Evolutionary conservation across 768 basidiomycete species (phyloP).

Genomic region (Trametes sanguinea): DNA sequence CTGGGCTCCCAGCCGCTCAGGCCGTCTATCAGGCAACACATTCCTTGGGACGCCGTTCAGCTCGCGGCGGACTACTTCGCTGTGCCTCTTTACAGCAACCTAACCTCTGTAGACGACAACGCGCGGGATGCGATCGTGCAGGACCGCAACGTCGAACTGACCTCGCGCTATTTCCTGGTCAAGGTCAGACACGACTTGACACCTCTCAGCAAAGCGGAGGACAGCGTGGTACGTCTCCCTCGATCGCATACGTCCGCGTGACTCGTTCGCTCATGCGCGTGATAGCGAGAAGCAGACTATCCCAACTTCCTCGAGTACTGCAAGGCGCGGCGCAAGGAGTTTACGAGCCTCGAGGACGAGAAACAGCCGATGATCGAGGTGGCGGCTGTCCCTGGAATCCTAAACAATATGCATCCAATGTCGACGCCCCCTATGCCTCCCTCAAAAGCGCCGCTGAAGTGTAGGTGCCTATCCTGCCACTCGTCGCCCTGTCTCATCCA

Average conservation of each 20-base stretch:
- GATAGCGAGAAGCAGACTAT: conserved; percentile 63
- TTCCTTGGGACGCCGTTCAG: conserved; percentile 66
- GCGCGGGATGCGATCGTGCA: conserved; percentile 70
- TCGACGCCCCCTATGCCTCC: conserved; percentile 42
- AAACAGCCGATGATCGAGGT: conserved; percentile 77
- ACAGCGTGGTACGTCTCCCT: conserved; percentile 55
- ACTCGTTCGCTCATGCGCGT: conserved; percentile 11
- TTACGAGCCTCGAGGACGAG: conserved; percentile 60
- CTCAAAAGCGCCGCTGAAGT: conserved; percentile 53
- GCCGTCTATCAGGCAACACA: conserved; percentile 44
- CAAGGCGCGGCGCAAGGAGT: conserved; percentile 59
- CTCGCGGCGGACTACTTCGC: conserved; percentile 55
- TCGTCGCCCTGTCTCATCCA: not conserved
- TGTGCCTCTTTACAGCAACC: conserved; percentile 41
- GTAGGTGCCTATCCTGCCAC: conserved; percentile 41
- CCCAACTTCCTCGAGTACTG: conserved; percentile 67
- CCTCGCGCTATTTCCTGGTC: conserved; percentile 63
- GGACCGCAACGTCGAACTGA: conserved; percentile 77
- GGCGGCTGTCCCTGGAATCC: conserved; percentile 46
- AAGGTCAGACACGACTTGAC: conserved; percentile 65
- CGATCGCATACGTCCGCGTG: not conserved
- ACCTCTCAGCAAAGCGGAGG: conserved; percentile 69
- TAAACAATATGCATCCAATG: conserved; percentile 63
- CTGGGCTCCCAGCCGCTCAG: conserved; percentile 10
- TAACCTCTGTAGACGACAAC: conserved; percentile 41